Conservation (phyloP, 306 rosid genomes). For the Argentina anserina region DNA sequence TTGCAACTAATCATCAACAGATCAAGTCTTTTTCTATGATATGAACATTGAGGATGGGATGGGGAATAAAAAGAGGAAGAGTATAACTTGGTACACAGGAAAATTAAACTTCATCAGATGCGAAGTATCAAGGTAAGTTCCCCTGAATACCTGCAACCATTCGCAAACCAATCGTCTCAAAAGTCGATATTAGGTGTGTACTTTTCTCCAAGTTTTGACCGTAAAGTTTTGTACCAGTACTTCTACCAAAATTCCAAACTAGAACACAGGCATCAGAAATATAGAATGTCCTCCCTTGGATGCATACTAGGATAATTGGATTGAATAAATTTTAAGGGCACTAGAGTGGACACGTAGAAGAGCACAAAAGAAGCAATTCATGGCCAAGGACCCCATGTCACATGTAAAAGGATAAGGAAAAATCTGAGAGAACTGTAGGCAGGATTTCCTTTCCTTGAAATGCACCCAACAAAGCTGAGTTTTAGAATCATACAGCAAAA, state of each 20-base stretch:
- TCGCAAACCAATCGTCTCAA: not conserved
- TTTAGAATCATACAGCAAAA: not conserved
- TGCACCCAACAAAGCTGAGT: not conserved
- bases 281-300: not conserved
- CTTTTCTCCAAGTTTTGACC: not conserved
- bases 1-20: not conserved
- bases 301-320: not conserved
- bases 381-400: constrained; percentile 12
- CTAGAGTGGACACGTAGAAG: constrained; percentile 2
- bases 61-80: not conserved
- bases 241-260: not conserved
- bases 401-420: constrained; percentile 15
- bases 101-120: not conserved
- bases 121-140: not conserved
- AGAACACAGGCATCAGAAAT: not conserved
- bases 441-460: not conserved
- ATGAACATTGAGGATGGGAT: not conserved
- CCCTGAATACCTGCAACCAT: no score
- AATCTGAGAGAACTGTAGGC: constrained; percentile 3
- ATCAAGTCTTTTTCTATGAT: not conserved
- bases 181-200: not conserved
- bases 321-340: not conserved
- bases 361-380: not conserved
- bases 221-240: not conserved
- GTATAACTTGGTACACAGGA: not conserved